Evolutionary conservation across 345 rosid species (phyloP).

Genomic region (Acer campestre): DNA sequence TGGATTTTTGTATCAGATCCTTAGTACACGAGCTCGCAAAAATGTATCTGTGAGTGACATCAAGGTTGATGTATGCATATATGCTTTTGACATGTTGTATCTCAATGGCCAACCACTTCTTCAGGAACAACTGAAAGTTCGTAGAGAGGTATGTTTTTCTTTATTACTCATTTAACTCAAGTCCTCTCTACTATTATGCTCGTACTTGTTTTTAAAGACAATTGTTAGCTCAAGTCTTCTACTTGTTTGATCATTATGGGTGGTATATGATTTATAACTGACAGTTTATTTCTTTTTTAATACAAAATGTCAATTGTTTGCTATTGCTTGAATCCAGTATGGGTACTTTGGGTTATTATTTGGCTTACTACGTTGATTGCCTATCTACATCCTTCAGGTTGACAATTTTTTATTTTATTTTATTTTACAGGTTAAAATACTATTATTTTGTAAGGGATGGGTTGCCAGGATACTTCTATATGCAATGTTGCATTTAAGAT

Average conservation of each 20-base stretch:
- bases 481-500: neutral
- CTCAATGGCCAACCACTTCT: slow-evolving; percentile 76
- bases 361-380: neutral
- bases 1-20: slow-evolving; percentile 47
- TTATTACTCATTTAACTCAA: neutral
- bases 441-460: slow-evolving; percentile 1
- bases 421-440: no score
- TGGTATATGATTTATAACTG: neutral
- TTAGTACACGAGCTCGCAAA: slow-evolving; percentile 84
- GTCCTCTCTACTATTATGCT: neutral
- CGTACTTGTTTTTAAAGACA: neutral
- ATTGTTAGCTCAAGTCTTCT: neutral
- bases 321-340: neutral
- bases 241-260: neutral
- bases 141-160: slow-evolving; percentile 67
- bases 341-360: neutral
- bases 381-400: neutral
- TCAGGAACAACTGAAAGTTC: slow-evolving; percentile 70
- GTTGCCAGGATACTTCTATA: neutral
- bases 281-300: slow-evolving; percentile 2
- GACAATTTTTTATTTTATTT: neutral
- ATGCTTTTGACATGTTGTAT: slow-evolving; percentile 87
- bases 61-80: slow-evolving; percentile 91
- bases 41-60: slow-evolving; percentile 80
- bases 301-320: slow-evolving; percentile 3